Conservation (phyloP, 2,329 filamentous ascomycete genomes). For the Verticillium longisporum region DNA sequence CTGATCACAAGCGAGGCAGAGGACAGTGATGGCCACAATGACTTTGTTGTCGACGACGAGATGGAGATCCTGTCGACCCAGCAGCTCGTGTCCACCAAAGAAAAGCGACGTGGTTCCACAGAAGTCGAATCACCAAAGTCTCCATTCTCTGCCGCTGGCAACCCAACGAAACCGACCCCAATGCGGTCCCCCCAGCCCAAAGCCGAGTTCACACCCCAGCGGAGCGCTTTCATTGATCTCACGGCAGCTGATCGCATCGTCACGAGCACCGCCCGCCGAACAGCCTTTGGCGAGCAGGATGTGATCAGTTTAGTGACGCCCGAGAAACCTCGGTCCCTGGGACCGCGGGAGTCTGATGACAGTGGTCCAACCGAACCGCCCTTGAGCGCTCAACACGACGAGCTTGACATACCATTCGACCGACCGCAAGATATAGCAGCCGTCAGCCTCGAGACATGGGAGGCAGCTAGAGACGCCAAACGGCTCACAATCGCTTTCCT, state of each 20-base stretch:
- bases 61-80: neutral
- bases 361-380: neutral
- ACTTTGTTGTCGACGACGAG: slow-evolving; percentile 41
- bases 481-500: slow-evolving; percentile 22
- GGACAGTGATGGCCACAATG: slow-evolving; percentile 33
- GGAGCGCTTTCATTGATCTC: slow-evolving; percentile 6
- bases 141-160: neutral
- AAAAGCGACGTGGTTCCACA: neutral
- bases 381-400: neutral
- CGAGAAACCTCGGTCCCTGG: neutral
- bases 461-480: slow-evolving; percentile 11
- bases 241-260: slow-evolving; percentile 4
- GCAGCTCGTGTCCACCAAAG: neutral
- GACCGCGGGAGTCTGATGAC: neutral
- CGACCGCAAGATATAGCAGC: slow-evolving; percentile 7
- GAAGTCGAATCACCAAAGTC: neutral
- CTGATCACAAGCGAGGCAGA: slow-evolving; percentile 38
- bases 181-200: neutral
- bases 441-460: slow-evolving; percentile 12
- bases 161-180: neutral
- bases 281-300: neutral
- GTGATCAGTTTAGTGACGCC: slow-evolving; percentile 7
- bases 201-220: neutral
- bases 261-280: neutral
- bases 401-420: slow-evolving; percentile 5